Percentiles rank a stretch among this genome's conserved stretches.
These are phyloP conservation scores for Cryptococcus maquisensis DNA, from an alignment of 1,284 basidiomycete genomes.

Conservation along the genomic window DNA sequence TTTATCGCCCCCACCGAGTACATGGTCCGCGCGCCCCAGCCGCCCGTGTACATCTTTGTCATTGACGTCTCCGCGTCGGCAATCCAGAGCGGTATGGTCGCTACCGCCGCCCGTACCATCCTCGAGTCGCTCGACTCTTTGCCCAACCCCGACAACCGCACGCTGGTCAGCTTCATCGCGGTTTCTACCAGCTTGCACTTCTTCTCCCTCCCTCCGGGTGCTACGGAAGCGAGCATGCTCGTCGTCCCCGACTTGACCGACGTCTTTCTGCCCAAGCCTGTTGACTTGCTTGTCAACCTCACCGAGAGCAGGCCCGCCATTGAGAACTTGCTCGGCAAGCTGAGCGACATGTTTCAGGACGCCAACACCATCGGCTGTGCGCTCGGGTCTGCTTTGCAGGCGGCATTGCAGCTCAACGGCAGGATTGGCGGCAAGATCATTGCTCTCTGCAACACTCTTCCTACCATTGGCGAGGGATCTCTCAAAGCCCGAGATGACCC, in stretches of 20 bases:
- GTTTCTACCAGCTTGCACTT: constrained; percentile 94
- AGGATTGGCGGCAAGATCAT: constrained; percentile 95
- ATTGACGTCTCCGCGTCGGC: constrained; percentile 94
- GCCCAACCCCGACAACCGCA: constrained; percentile 89
- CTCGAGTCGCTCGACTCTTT: constrained; percentile 92
- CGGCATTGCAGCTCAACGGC: constrained; percentile 90
- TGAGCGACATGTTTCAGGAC: constrained; percentile 97
- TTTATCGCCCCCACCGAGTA: constrained; percentile 98
- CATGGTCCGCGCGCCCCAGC: constrained; percentile 96
- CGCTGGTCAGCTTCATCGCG: constrained; percentile 88
- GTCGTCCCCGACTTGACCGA: constrained; percentile 96
- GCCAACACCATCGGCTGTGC: constrained; percentile 87
- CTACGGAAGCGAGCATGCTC: constrained; percentile 85
- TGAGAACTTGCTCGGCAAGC: constrained; percentile 72
- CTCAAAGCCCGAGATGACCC: constrained; percentile 96
- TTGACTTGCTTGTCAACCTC: constrained; percentile 90
- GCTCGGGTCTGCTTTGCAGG: constrained; percentile 91
- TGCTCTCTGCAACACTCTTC: constrained; percentile 80
- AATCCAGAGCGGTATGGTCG: constrained; percentile 93
- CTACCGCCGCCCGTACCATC: constrained; percentile 92
- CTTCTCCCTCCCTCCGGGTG: constrained; percentile 80
- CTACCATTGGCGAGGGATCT: constrained; percentile 82
- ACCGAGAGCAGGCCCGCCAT: constrained; percentile 76
- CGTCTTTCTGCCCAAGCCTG: constrained; percentile 95
- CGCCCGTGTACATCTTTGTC: constrained; percentile 93